phyloP scores from a whole-genome alignment of 805 yeast genomes.

The Candida manassasensis region DNA sequence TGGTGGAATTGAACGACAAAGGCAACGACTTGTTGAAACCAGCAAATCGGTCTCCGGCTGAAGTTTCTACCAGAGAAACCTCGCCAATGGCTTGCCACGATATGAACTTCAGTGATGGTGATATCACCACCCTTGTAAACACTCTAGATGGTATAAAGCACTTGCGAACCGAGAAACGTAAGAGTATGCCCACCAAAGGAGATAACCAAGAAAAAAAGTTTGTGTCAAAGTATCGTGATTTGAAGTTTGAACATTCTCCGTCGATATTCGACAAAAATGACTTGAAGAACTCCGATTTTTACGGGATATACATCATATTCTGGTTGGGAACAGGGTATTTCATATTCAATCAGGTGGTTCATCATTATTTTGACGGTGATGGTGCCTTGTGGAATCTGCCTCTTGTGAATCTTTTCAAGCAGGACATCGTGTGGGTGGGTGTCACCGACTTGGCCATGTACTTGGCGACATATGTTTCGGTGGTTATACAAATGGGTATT shows the following conservation, averaged over 20 bases:
- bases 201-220: conserved; percentile 14
- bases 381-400: conserved; percentile 47
- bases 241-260: conserved; percentile 37
- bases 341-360: conserved; percentile 48
- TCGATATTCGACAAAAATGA: conserved; percentile 51
- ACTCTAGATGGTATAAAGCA: background rate
- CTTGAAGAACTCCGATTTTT: conserved; percentile 48
- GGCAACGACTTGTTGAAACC: background rate
- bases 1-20: background rate
- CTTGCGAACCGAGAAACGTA: background rate
- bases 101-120: background rate
- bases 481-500: conserved; percentile 53
- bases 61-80: background rate
- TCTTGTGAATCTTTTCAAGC: conserved; percentile 52
- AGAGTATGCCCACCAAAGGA: background rate
- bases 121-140: background rate
- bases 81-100: background rate
- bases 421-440: conserved; percentile 64
- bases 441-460: conserved; percentile 76
- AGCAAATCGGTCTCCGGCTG: background rate
- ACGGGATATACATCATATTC: conserved; percentile 75
- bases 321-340: conserved; percentile 66
- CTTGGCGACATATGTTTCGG: conserved; percentile 55
- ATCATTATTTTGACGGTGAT: conserved; percentile 43
- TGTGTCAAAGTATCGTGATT: conserved; percentile 53